A percentile compares a stretch with the other conserved stretches of the same genome.
These are phyloP conservation scores for Syzygium jambos DNA, from an alignment of 345 rosid genomes.

Conservation along the genomic window DNA sequence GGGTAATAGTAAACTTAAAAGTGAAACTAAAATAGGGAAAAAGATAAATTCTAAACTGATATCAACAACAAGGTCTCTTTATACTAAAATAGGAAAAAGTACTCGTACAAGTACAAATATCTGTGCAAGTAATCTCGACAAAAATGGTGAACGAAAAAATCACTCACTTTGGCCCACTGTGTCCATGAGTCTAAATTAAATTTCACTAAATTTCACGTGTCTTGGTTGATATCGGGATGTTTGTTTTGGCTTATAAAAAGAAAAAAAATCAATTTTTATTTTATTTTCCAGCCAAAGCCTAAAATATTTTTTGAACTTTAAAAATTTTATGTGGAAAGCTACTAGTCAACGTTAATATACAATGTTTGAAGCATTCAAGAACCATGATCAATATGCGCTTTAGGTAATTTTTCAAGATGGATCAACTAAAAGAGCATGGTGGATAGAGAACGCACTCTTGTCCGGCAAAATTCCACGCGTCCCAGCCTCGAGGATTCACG, in stretches of 20 bases:
- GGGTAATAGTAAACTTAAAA: not conserved
- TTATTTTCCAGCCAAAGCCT: not conserved
- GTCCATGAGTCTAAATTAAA: not conserved
- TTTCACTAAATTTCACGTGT: not conserved
- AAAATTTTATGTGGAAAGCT: not conserved
- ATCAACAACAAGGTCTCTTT: not conserved
- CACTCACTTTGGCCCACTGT: not conserved
- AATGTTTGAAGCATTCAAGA: not conserved
- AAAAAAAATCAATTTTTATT: not conserved
- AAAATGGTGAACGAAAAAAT: not conserved
- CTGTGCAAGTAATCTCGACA: not conserved
- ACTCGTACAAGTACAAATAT: not conserved
- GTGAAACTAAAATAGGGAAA: not conserved
- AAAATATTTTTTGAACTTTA: not conserved
- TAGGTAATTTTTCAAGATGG: not conserved
- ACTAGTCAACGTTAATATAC: not conserved
- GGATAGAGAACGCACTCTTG: constrained; percentile 24
- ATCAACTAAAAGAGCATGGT: not conserved
- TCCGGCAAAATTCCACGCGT: constrained; percentile 27
- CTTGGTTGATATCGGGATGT: not conserved
- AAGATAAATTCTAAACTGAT: not conserved
- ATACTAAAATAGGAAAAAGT: not conserved
- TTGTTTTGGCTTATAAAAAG: not conserved
- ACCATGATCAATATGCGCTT: not conserved
- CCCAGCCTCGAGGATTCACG: constrained; percentile 39